These are phyloP conservation scores for Starmerella cellae DNA, from an alignment of 805 yeast species.

Conservation along the genomic window DNA sequence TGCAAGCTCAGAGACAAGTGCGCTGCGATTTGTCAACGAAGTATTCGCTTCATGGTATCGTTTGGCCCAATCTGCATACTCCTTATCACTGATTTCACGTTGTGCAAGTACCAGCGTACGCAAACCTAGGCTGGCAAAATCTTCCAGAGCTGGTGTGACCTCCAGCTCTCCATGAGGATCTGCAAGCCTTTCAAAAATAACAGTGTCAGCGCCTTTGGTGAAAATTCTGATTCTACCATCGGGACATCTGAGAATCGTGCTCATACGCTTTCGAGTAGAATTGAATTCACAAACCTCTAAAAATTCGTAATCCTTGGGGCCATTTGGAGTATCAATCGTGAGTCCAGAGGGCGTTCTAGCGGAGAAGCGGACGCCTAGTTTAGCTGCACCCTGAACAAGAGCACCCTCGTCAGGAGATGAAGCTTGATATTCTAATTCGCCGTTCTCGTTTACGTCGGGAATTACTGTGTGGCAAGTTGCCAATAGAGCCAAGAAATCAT, in stretches of 20 bases:
- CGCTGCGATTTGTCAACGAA: constrained; percentile 58
- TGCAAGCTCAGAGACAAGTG: constrained; percentile 74
- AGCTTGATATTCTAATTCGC: constrained; percentile 79
- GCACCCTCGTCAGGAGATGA: constrained; percentile 99
- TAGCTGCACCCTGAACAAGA: constrained; percentile 89
- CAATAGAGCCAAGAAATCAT: constrained; percentile 67
- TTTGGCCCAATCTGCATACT: constrained; percentile 57
- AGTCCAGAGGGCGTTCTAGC: constrained; percentile 78
- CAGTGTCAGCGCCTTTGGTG: constrained; percentile 97
- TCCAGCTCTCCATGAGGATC: constrained; percentile 42
- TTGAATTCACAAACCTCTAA: constrained; percentile 91
- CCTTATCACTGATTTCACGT: constrained; percentile 64
- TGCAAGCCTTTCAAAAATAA: constrained; percentile 66
- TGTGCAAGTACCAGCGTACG: constrained; percentile 89
- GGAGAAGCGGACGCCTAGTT: constrained; percentile 68
- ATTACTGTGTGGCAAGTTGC: constrained; percentile 96
- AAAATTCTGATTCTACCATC: constrained; percentile 80
- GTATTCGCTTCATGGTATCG: constrained; percentile 70
- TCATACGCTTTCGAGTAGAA: constrained; percentile 95
- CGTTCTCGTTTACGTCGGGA: constrained; percentile 55
- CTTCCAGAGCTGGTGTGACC: constrained; percentile 82
- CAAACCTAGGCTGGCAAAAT: constrained; percentile 90
- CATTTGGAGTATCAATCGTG: constrained; percentile 41
- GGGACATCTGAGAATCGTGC: constrained; percentile 85
- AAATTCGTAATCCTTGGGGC: constrained; percentile 54